These are phyloP conservation scores for Neolecta irregularis DNA, from an alignment of 1,139 yeast genomes.

Conservation along the genomic window DNA sequence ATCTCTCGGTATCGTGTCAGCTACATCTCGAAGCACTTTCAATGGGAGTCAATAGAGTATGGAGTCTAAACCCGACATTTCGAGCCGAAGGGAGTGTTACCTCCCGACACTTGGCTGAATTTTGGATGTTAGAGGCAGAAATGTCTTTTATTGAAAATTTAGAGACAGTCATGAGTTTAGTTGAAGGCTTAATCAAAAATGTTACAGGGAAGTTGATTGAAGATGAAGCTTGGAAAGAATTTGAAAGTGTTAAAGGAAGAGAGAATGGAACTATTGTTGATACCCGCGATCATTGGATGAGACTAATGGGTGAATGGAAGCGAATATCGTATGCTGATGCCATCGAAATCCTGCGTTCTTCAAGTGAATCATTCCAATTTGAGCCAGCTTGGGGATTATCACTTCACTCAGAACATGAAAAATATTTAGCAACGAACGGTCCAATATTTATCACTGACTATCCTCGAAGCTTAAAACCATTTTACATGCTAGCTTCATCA, in stretches of 20 bases:
- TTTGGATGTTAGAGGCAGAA: slow-evolving; percentile 97
- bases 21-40: slow-evolving; percentile 75
- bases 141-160: slow-evolving; percentile 49
- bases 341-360: slow-evolving; percentile 32
- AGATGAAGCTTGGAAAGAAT: slow-evolving; percentile 19
- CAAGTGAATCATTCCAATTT: slow-evolving; percentile 20
- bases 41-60: slow-evolving; percentile 61
- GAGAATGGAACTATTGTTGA: slow-evolving; percentile 17
- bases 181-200: slow-evolving; percentile 52
- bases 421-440: slow-evolving; percentile 61
- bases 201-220: slow-evolving; percentile 32
- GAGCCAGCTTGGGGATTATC: slow-evolving; percentile 50
- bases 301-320: too few relatives aligned
- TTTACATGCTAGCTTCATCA: slow-evolving; percentile 51
- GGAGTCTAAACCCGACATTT: slow-evolving; percentile 85
- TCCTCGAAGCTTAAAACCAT: slow-evolving; percentile 67
- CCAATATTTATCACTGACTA: slow-evolving; percentile 89
- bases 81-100: slow-evolving; percentile 90
- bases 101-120: slow-evolving; percentile 79
- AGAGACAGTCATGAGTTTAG: slow-evolving; percentile 44
- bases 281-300: slow-evolving; percentile 41
- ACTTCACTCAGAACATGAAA: slow-evolving; percentile 75
- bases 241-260: slow-evolving; percentile 28
- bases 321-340: slow-evolving; percentile 65
- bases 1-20: slow-evolving; percentile 81